phyloP scores from a whole-genome alignment of 345 rosid species.

The Noccaea bulbosa region DNA sequence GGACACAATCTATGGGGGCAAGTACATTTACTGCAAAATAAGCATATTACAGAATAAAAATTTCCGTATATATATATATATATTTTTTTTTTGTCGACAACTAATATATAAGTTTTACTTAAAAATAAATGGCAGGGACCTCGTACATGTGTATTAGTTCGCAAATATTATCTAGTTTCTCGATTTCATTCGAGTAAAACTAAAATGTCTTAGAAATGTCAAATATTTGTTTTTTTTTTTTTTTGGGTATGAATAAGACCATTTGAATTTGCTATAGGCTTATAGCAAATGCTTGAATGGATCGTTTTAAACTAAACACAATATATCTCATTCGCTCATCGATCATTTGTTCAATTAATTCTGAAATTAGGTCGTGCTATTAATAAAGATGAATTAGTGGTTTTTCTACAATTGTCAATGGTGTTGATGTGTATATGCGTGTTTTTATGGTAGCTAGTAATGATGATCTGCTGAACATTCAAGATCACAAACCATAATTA shows the following conservation, averaged over 20 bases:
- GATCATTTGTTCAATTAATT: neutral
- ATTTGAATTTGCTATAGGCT: constrained; percentile 7
- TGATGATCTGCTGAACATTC: constrained; percentile 10
- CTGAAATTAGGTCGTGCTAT: neutral
- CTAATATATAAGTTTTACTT: neutral
- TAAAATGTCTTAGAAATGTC: neutral
- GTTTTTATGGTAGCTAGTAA: neutral
- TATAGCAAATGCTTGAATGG: neutral
- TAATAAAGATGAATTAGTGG: constrained; percentile 3
- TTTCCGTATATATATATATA: neutral
- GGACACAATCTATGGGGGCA: neutral
- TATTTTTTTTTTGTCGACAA: too few species aligned
- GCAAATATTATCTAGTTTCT: neutral
- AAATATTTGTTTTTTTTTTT: too few species aligned
- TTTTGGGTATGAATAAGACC: neutral
- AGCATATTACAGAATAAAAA: neutral
- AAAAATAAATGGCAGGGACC: constrained; percentile 20
- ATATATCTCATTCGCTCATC: neutral
- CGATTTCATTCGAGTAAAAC: neutral
- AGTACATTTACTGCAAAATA: neutral
- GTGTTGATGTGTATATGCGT: constrained; percentile 10
- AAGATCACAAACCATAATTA: constrained; percentile 19
- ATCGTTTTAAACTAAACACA: neutral
- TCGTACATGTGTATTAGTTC: constrained; percentile 28
- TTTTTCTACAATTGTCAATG: neutral